Percentiles rank a stretch among this genome's conserved stretches.
phyloP scores from a whole-genome alignment of 2,329 filamentous ascomycete genomes.

The Fusarium falciforme region DNA sequence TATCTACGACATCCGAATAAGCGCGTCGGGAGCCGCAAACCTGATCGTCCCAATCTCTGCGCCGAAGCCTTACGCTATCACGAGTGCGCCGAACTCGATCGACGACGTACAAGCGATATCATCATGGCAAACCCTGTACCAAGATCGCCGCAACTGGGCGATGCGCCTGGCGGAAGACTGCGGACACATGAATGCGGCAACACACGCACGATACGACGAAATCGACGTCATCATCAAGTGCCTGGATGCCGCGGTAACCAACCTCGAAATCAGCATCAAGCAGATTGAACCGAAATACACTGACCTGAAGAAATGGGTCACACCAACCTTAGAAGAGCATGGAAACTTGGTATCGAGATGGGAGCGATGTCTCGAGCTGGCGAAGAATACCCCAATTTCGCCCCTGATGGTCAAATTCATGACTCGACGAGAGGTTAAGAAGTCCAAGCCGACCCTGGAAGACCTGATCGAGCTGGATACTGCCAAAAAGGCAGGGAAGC shows the following conservation, averaged over 20 bases:
- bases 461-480: constrained; percentile 82
- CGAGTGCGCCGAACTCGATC: constrained; percentile 84
- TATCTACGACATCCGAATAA: constrained; percentile 87
- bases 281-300: constrained; percentile 77
- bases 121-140: constrained; percentile 91
- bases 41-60: constrained; percentile 61
- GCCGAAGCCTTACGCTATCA: constrained; percentile 67
- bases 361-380: constrained; percentile 75
- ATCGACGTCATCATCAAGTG: constrained; percentile 82
- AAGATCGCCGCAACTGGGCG: constrained; percentile 84
- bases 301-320: constrained; percentile 78
- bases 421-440: constrained; percentile 59
- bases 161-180: constrained; percentile 76
- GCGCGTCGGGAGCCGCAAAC: constrained; percentile 60
- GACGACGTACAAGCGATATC: constrained; percentile 81
- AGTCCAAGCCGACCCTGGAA: constrained; percentile 70
- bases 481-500: constrained; percentile 76
- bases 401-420: constrained; percentile 75
- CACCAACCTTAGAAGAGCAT: constrained; percentile 75
- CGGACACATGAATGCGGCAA: constrained; percentile 69
- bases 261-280: constrained; percentile 80
- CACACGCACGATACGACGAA: constrained; percentile 76
- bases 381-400: constrained; percentile 73
- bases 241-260: constrained; percentile 86
- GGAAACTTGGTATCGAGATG: constrained; percentile 71